Percentiles rank a stretch among this genome's conserved stretches.
phyloP scores from a whole-genome alignment of 768 basidiomycete genomes.

The Mycena olivaceomarginata region DNA sequence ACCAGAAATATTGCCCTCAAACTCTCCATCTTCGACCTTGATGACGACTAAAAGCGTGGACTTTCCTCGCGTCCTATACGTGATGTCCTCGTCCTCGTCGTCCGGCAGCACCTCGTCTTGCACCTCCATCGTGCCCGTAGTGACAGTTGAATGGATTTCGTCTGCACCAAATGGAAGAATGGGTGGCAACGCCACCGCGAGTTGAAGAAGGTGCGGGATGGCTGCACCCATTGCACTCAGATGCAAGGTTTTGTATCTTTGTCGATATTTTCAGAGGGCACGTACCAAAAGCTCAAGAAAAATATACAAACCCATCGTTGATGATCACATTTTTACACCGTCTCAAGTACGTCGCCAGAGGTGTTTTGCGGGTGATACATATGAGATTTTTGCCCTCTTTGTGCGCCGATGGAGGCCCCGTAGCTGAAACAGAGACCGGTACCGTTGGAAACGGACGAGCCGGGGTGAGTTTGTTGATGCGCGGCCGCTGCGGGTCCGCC shows the following conservation, averaged over 20 bases:
- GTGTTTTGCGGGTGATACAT: constrained; percentile 86
- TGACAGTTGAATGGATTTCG: constrained; percentile 77
- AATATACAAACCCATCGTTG: constrained; percentile 77
- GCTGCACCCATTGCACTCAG: constrained; percentile 93
- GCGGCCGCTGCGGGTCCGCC: constrained; percentile 47
- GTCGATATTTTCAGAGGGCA: neutral
- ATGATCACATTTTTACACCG: constrained; percentile 85
- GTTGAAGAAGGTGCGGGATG: constrained; percentile 85
- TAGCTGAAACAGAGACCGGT: constrained; percentile 83
- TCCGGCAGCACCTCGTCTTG: constrained; percentile 87
- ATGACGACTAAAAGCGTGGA: constrained; percentile 79
- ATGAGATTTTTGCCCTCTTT: constrained; percentile 89
- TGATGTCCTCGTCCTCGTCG: constrained; percentile 82
- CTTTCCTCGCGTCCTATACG: constrained; percentile 81
- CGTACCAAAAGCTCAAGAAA: neutral
- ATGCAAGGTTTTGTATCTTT: constrained; percentile 83
- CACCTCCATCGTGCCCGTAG: constrained; percentile 83
- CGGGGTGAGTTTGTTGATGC: constrained; percentile 81
- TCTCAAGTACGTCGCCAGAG: constrained; percentile 83
- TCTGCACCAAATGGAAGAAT: constrained; percentile 80
- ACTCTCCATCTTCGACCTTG: constrained; percentile 78
- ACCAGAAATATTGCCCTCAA: constrained; percentile 61
- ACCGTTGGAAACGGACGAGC: constrained; percentile 87
- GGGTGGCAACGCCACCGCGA: constrained; percentile 82
- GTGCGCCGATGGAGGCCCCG: constrained; percentile 87